Evolutionary conservation across 2,329 filamentous ascomycete species (phyloP).

Genomic region (Reticulascus tulasneorum): DNA sequence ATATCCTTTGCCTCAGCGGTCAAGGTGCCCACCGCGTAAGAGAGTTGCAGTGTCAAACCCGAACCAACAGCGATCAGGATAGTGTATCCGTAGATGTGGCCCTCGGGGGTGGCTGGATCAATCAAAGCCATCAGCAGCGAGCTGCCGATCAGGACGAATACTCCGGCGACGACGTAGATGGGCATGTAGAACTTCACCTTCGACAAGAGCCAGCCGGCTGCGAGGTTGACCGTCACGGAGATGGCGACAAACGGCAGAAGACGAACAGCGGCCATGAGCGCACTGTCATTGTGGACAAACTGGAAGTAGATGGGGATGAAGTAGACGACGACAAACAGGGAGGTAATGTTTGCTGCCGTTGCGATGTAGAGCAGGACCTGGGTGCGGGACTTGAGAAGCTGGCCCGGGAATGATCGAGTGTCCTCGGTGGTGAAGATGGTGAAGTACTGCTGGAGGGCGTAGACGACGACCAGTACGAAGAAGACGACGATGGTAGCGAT

Average conservation of each 20-base stretch:
- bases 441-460: conserved; percentile 40
- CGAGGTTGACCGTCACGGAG: conserved; percentile 26
- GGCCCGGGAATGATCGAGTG: conserved; percentile 39
- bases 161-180: conserved; percentile 31
- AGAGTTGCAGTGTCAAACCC: no score
- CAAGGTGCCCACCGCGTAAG: no score
- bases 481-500: conserved; percentile 43
- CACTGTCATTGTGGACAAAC: conserved; percentile 36
- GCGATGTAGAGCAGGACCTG: conserved; percentile 38
- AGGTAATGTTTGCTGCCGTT: conserved; percentile 20
- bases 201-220: conserved; percentile 36
- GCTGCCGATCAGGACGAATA: conserved; percentile 29
- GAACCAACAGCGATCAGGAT: conserved; percentile 38
- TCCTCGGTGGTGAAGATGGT: conserved; percentile 13
- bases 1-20: no score
- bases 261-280: conserved; percentile 32
- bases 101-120: conserved; percentile 9
- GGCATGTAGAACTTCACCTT: conserved; percentile 33
- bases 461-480: conserved; percentile 34
- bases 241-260: conserved; percentile 36
- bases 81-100: conserved; percentile 28
- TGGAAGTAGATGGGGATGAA: conserved; percentile 49
- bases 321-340: conserved; percentile 32
- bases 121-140: conserved; percentile 27
- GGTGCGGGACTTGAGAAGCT: conserved; percentile 34